Evolutionary conservation across 2,329 filamentous ascomycete genomes (phyloP).

Genomic region (Diaporthe ilicicola): DNA sequence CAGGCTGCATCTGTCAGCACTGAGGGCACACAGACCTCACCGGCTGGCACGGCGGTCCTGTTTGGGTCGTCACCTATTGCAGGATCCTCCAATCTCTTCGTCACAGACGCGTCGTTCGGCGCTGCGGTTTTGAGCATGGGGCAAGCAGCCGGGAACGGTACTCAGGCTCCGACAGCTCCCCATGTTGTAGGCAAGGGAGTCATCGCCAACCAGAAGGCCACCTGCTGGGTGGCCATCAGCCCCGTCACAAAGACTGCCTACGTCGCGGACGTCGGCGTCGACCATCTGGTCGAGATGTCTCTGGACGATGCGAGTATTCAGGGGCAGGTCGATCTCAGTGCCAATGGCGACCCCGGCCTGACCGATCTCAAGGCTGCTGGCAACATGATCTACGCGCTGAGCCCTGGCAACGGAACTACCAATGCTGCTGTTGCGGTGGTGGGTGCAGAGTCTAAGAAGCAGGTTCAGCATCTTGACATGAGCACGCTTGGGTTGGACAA

Average conservation of each 20-base stretch:
- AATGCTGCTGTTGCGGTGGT: conserved; percentile 49
- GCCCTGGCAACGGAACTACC: conserved; percentile 58
- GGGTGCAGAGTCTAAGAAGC: conserved; percentile 41
- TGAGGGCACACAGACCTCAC: conserved; percentile 50
- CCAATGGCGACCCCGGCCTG: conserved; percentile 60
- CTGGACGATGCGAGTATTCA: conserved; percentile 57
- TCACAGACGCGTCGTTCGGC: conserved; percentile 67
- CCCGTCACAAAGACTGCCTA: conserved; percentile 59
- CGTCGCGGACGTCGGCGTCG: conserved; percentile 62
- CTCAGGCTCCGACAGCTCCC: conserved; percentile 35
- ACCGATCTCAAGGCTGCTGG: conserved; percentile 63
- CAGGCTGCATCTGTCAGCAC: conserved; percentile 34
- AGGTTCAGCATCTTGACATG: conserved; percentile 46
- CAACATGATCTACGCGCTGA: conserved; percentile 65
- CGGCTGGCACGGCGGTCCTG: conserved; percentile 61
- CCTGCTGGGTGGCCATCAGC: conserved; percentile 66
- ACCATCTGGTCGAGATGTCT: conserved; percentile 66
- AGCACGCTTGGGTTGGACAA: conserved; percentile 37
- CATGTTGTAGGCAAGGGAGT: conserved; percentile 53
- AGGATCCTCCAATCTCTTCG: conserved; percentile 55
- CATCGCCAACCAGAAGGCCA: conserved; percentile 61
- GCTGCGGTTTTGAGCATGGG: conserved; percentile 55
- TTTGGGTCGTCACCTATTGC: conserved; percentile 62
- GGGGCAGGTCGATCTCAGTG: conserved; percentile 50
- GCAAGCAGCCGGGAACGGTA: neutral